Conservation (phyloP, 1,284 basidiomycete genomes). For the Ganoderma multipileum region DNA sequence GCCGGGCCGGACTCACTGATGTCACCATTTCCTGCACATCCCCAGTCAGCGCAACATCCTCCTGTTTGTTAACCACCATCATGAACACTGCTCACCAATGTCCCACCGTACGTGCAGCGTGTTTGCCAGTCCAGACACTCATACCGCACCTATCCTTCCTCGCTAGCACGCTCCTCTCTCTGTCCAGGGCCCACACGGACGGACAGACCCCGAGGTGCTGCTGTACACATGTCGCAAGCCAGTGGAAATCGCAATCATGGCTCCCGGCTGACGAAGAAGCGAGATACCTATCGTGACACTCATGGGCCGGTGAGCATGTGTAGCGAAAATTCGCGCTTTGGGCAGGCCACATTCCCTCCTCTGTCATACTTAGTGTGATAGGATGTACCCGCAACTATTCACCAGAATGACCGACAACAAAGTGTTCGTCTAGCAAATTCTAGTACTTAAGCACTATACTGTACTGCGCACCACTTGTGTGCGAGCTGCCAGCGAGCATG, state of each 20-base stretch:
- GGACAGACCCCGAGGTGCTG: conserved; percentile 25
- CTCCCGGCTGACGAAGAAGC: too few species aligned
- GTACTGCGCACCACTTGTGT: neutral
- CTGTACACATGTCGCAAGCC: too few species aligned
- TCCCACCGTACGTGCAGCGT: conserved; percentile 60
- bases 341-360: too few species aligned
- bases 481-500: neutral
- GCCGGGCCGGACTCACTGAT: conserved; percentile 53
- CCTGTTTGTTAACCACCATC: neutral
- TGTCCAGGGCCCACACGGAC: conserved; percentile 4
- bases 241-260: too few species aligned
- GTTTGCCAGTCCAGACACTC: conserved; percentile 70
- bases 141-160: conserved; percentile 48
- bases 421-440: too few species aligned
- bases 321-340: too few species aligned
- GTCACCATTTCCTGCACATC: conserved; percentile 43
- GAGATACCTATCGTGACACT: too few species aligned
- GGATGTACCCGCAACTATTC: too few species aligned
- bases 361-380: too few species aligned
- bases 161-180: conserved; percentile 7
- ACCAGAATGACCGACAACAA: neutral
- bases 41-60: neutral
- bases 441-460: too few species aligned
- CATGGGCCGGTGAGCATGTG: too few species aligned
- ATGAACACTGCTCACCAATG: conserved; percentile 39